A percentile compares a stretch with the other conserved stretches of the same genome.
These are phyloP conservation scores for Scheffersomyces quercinus DNA, from an alignment of 1,139 yeast species.

Conservation along the genomic window DNA sequence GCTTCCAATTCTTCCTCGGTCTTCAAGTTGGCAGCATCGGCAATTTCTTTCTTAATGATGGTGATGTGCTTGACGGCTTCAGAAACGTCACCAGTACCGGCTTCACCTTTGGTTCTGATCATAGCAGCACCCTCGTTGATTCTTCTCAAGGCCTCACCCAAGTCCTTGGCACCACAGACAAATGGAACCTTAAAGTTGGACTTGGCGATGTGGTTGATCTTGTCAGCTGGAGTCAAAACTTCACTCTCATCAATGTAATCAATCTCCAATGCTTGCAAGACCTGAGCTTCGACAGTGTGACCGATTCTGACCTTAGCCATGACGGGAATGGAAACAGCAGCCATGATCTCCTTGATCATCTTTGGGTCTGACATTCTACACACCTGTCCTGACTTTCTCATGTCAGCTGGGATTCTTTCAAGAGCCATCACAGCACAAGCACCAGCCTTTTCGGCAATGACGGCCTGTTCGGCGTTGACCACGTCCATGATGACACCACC, in stretches of 20 bases:
- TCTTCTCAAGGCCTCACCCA: constrained; percentile 84
- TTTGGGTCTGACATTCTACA: constrained; percentile 88
- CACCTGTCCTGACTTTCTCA: constrained; percentile 80
- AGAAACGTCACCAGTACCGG: constrained; percentile 86
- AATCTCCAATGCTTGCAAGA: constrained; percentile 69
- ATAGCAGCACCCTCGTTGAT: constrained; percentile 85
- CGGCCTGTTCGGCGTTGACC: constrained; percentile 48
- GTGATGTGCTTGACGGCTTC: constrained; percentile 83
- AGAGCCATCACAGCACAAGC: constrained; percentile 93
- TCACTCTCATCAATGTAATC: constrained; percentile 87
- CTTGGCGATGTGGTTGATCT: constrained; percentile 65
- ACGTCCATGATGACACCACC: constrained; percentile 64
- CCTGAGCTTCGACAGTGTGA: constrained; percentile 81
- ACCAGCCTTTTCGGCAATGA: constrained; percentile 79
- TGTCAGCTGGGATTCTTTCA: constrained; percentile 85
- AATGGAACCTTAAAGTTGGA: constrained; percentile 68
- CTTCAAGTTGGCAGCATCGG: constrained; percentile 40
- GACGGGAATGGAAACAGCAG: constrained; percentile 70
- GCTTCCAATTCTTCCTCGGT: constrained; percentile 45
- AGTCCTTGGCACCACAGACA: constrained; percentile 83
- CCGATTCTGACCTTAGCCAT: constrained; percentile 92
- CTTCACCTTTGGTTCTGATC: constrained; percentile 88
- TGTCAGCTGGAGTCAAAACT: constrained; percentile 82
- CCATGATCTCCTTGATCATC: constrained; percentile 77
- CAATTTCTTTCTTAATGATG: constrained; percentile 58